Evolutionary conservation across 2,329 filamentous ascomycete genomes (phyloP).

Genomic region (Aspergillus sp.): DNA sequence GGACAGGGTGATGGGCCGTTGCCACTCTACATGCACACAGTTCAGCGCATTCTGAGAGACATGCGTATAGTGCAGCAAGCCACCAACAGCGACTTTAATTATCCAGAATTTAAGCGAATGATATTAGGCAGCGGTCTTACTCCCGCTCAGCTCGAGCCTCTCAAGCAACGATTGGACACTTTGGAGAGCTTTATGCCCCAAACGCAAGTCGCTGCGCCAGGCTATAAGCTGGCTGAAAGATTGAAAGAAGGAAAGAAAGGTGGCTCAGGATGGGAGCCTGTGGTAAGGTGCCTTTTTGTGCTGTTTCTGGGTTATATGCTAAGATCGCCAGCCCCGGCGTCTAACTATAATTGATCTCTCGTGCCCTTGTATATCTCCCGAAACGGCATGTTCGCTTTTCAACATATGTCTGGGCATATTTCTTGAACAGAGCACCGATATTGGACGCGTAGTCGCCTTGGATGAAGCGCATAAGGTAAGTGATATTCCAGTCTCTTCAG

Average conservation of each 20-base stretch:
- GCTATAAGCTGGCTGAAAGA: too few species aligned
- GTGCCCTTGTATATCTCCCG: slow-evolving; percentile 13
- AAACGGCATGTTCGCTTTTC: slow-evolving; percentile 15
- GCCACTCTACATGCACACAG: slow-evolving; percentile 53
- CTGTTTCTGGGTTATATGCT: neutral
- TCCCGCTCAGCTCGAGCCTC: slow-evolving; percentile 7
- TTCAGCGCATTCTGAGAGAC: slow-evolving; percentile 49
- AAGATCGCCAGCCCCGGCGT: slow-evolving; percentile 3
- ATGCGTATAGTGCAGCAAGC: slow-evolving; percentile 39
- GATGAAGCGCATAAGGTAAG: slow-evolving; percentile 18
- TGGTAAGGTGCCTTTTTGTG: slow-evolving; percentile 13
- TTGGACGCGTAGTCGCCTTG: slow-evolving; percentile 12
- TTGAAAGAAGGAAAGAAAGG: neutral
- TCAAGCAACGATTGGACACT: slow-evolving; percentile 13
- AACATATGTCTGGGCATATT: slow-evolving; percentile 15
- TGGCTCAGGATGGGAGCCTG: slow-evolving; percentile 7
- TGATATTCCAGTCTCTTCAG: neutral
- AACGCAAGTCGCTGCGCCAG: neutral
- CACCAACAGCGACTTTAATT: slow-evolving; percentile 39
- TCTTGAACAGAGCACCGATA: slow-evolving; percentile 8
- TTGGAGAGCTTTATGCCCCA: slow-evolving; percentile 16
- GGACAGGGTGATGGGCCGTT: slow-evolving; percentile 27
- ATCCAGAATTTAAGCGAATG: slow-evolving; percentile 38
- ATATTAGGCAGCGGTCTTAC: slow-evolving; percentile 4
- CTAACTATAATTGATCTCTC: slow-evolving; percentile 16